Conservation (phyloP, 352 stramenopile species). For the Pythium sukuiense region DNA sequence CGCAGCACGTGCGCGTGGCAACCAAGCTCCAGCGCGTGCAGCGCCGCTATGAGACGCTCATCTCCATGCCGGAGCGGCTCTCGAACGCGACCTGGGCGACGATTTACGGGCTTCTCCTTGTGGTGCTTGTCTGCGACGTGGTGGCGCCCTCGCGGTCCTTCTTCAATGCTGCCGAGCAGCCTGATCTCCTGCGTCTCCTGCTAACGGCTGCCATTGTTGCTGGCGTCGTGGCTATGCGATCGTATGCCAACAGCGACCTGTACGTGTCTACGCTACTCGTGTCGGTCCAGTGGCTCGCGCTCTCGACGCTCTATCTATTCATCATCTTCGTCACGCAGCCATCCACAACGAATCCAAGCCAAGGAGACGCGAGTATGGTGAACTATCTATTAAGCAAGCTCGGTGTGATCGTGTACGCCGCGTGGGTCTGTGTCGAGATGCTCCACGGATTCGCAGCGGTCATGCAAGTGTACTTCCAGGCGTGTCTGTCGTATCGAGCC, state of each 20-base stretch:
- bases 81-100: slow-evolving; percentile 25
- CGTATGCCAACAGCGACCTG: slow-evolving; percentile 2
- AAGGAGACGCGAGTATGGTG: neutral
- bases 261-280: slow-evolving; percentile 6
- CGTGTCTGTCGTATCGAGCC: slow-evolving; percentile 17
- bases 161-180: slow-evolving; percentile 9
- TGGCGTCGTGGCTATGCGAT: slow-evolving; percentile 11
- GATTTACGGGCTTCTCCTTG: slow-evolving; percentile 25
- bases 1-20: neutral
- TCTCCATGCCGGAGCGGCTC: slow-evolving; percentile 22
- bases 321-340: slow-evolving; percentile 8
- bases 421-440: slow-evolving; percentile 14
- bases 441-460: slow-evolving; percentile 6
- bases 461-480: slow-evolving; percentile 20
- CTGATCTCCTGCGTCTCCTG: slow-evolving; percentile 12
- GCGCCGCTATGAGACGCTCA: slow-evolving; percentile 23
- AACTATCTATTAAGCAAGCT: slow-evolving; percentile 4
- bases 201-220: slow-evolving; percentile 3
- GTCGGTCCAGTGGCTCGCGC: slow-evolving; percentile 9
- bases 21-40: slow-evolving; percentile 5
- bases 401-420: slow-evolving; percentile 15
- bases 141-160: slow-evolving; percentile 13
- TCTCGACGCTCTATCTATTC: slow-evolving; percentile 23
- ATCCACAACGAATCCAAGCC: neutral
- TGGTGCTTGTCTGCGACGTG: slow-evolving; percentile 19